Base-by-base conservation (phyloP, 441 rosid genomes). In the Syzygium malaccense region DNA sequence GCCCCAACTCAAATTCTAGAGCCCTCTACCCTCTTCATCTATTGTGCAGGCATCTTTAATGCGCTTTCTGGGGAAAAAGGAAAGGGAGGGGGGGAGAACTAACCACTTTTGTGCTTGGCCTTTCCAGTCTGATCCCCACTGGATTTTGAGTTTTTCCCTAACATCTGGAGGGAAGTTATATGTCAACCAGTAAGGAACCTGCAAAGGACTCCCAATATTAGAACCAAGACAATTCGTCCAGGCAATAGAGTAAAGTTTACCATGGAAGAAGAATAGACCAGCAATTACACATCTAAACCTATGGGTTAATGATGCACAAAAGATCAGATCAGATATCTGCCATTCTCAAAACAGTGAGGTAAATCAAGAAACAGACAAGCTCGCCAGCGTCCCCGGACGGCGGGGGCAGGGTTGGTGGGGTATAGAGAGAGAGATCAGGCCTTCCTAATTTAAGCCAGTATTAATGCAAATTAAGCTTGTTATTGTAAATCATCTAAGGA, bases 51-150 rank as follows among this genome's bases (percentile, higher is more conserved):
- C 68, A 25, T 45, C 87, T 85, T 85, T 41, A 33, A 58, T 56
- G n/a, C 3, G 1, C n/a, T 26, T 45, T 57, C 14, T 8, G 26
- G 4, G 28, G 17, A 15, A 14, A 55, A 15, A 66, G 51, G 79
- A 86, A 41, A 56, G 45, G 32, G 66, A 1, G 19, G 53, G 85
- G 64, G 32, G 32, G 23, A 8, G 10, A 18, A 88, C 97, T 87
- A 51, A 95, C 99, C 99, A 98, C 91, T 95, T 98, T 90, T 98
- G 99, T 17, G 98, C 98, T 92, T 98, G 99, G 66, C 99, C 99
- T 91, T 96, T 96, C 98, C 98, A 98, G 89, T 97, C 97, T 20
- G 96, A 90, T 86, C 98, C 99, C 99, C 99, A 96, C 79, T 91
- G 94, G 68, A 83, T 91, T 90, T 93, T 95, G 57, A 98, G 96